These are phyloP conservation scores for Naganishia randhawae DNA, from an alignment of 768 basidiomycete genomes.

Conservation along the genomic window DNA sequence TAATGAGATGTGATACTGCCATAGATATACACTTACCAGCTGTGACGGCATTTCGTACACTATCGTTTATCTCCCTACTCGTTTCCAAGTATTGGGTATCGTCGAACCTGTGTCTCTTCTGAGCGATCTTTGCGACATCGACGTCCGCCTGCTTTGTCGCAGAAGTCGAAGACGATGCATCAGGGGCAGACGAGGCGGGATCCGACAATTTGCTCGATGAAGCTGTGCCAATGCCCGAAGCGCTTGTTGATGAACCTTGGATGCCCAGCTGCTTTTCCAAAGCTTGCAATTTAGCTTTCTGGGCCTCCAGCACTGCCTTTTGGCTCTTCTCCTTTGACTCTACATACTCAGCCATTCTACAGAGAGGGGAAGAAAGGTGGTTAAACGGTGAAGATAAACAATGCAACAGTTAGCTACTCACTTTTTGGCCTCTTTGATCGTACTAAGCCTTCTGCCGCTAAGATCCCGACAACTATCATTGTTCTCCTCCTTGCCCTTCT, in stretches of 20 bases:
- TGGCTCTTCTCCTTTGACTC: slow-evolving; percentile 24
- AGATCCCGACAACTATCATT: slow-evolving; percentile 93
- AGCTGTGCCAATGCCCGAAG: not conserved
- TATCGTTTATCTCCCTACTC: slow-evolving; percentile 82
- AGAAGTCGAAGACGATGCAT: not conserved
- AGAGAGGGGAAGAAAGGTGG: not conserved
- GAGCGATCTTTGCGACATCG: slow-evolving; percentile 46
- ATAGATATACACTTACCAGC: slow-evolving; percentile 58
- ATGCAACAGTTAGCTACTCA: slow-evolving; percentile 50
- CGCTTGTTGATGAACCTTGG: not conserved
- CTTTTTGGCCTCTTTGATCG: slow-evolving; percentile 95
- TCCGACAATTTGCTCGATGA: slow-evolving; percentile 39
- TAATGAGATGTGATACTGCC: not conserved
- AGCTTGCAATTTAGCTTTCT: slow-evolving; percentile 75
- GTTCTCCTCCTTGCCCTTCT: slow-evolving; percentile 57
- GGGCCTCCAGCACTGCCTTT: slow-evolving; percentile 48
- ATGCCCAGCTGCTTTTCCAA: slow-evolving; percentile 81
- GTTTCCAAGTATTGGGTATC: slow-evolving; percentile 90
- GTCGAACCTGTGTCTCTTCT: slow-evolving; percentile 81
- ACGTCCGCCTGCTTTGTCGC: slow-evolving; percentile 29
- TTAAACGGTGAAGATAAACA: not conserved
- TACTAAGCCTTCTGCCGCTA: slow-evolving; percentile 80
- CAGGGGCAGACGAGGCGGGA: slow-evolving; percentile 31
- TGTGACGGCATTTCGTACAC: slow-evolving; percentile 83
- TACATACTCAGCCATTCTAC: slow-evolving; percentile 71